Evolutionary conservation across 2,329 filamentous ascomycete genomes (phyloP).

Genomic region (Claviceps purpurea): DNA sequence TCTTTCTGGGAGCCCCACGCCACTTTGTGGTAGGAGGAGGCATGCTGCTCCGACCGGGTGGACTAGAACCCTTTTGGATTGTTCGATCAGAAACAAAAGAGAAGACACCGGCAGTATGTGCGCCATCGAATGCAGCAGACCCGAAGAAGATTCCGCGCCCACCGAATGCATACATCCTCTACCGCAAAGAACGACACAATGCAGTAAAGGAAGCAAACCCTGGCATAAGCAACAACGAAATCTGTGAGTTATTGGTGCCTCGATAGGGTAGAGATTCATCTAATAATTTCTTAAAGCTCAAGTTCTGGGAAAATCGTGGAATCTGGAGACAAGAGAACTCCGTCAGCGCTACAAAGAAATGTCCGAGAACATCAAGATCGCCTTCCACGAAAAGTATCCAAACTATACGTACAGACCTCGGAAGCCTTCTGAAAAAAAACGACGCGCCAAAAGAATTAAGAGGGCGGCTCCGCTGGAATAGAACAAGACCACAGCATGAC

Average conservation of each 20-base stretch:
- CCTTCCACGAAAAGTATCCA: conserved; percentile 18
- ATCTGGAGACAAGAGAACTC: conserved; percentile 17
- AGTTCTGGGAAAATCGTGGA: conserved; percentile 24
- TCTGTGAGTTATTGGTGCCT: conserved; percentile 20
- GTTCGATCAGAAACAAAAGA: conserved; percentile 5
- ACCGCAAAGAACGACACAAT: conserved; percentile 25
- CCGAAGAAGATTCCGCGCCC: conserved; percentile 21
- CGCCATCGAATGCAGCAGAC: conserved; percentile 6
- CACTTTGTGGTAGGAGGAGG: conserved; percentile 12
- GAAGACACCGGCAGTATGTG: conserved; percentile 5
- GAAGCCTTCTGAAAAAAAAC: conserved; percentile 15
- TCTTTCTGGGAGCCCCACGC: conserved; percentile 15
- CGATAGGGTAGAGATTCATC: neutral
- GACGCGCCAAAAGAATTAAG: conserved; percentile 6
- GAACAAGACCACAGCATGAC: too few species aligned
- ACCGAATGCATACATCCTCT: conserved; percentile 29
- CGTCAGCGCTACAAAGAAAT: conserved; percentile 19
- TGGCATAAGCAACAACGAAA: conserved; percentile 27
- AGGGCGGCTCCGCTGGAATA: too few species aligned
- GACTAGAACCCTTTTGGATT: conserved; percentile 13
- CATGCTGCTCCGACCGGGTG: conserved; percentile 9
- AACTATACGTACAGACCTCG: conserved; percentile 27
- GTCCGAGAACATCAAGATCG: conserved; percentile 18
- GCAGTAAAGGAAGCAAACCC: conserved; percentile 21
- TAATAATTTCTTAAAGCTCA: conserved; percentile 18